Evolutionary conservation across 306 rosid genomes (phyloP).

Genomic region (Alnus rubra): DNA sequence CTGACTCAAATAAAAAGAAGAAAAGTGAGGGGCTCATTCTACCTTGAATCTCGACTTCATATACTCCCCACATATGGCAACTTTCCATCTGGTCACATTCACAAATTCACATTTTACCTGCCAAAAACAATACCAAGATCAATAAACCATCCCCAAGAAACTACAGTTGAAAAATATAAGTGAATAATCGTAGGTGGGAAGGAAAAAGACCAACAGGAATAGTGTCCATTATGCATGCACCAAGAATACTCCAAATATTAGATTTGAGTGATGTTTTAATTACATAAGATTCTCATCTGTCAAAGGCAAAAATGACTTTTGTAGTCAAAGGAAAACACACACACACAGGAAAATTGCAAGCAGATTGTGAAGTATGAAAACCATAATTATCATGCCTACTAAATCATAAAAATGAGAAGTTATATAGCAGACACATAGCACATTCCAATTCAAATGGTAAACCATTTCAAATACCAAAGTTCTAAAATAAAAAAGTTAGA

Average conservation of each 20-base stretch:
- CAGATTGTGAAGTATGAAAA: not conserved
- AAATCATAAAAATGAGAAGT: not conserved
- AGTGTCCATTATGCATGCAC: too few species aligned
- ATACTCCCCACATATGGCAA: slow-evolving; percentile 96
- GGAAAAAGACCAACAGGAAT: not conserved
- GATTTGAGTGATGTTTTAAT: not conserved
- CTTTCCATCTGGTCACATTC: slow-evolving; percentile 85
- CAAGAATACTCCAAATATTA: not conserved
- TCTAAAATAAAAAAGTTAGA: not conserved
- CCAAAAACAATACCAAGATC: slow-evolving; percentile 34
- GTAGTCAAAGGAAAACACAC: not conserved
- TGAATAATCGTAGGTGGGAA: not conserved
- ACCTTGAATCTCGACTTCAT: slow-evolving; percentile 91
- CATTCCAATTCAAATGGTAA: not conserved
- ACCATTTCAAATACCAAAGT: not conserved
- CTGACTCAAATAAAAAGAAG: slow-evolving; percentile 26
- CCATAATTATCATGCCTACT: not conserved
- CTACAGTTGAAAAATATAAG: not conserved
- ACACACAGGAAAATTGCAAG: not conserved
- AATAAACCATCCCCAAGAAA: slow-evolving; percentile 11
- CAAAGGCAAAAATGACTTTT: not conserved
- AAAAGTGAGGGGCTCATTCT: slow-evolving; percentile 27
- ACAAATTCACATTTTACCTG: slow-evolving; percentile 83
- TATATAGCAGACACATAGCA: too few species aligned
- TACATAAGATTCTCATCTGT: not conserved